These are phyloP conservation scores for Thalassiosira mediterranea DNA, from an alignment of 352 stramenopile species.

Conservation along the genomic window DNA sequence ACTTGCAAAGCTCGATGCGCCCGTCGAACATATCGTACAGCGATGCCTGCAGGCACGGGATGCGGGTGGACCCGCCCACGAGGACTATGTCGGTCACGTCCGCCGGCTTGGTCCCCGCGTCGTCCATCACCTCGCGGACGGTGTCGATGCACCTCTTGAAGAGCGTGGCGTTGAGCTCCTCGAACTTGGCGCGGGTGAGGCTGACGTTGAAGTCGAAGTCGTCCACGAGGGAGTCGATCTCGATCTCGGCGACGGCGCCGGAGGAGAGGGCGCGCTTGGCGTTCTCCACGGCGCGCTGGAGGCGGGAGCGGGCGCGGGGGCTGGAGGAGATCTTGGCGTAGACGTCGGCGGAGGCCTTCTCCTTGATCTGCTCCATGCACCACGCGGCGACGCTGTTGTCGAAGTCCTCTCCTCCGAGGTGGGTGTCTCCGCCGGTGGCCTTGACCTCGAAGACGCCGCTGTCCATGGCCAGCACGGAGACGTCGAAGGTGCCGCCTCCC, in stretches of 20 bases:
- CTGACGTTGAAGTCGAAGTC: constrained; percentile 69
- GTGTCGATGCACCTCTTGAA: constrained; percentile 89
- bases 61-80: constrained; percentile 73
- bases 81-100: constrained; percentile 83
- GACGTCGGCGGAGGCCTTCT: constrained; percentile 65
- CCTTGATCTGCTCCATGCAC: constrained; percentile 89
- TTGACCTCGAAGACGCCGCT: constrained; percentile 80
- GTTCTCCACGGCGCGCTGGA: constrained; percentile 64
- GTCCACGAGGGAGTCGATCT: constrained; percentile 73
- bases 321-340: constrained; percentile 39
- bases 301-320: constrained; percentile 47
- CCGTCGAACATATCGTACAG: constrained; percentile 76
- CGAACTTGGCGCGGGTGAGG: constrained; percentile 66
- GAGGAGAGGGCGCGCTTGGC: constrained; percentile 72
- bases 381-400: constrained; percentile 77
- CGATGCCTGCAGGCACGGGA: constrained; percentile 78
- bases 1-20: constrained; percentile 76
- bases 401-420: constrained; percentile 85
- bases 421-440: constrained; percentile 81
- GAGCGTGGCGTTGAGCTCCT: constrained; percentile 59
- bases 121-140: constrained; percentile 69
- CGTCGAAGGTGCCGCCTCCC: constrained; percentile 86
- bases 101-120: constrained; percentile 36
- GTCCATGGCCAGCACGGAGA: constrained; percentile 74
- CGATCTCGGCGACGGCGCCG: constrained; percentile 52